These are phyloP conservation scores for Penicillium tannophilum DNA, from an alignment of 495 filamentous ascomycete genomes.

Conservation along the genomic window DNA sequence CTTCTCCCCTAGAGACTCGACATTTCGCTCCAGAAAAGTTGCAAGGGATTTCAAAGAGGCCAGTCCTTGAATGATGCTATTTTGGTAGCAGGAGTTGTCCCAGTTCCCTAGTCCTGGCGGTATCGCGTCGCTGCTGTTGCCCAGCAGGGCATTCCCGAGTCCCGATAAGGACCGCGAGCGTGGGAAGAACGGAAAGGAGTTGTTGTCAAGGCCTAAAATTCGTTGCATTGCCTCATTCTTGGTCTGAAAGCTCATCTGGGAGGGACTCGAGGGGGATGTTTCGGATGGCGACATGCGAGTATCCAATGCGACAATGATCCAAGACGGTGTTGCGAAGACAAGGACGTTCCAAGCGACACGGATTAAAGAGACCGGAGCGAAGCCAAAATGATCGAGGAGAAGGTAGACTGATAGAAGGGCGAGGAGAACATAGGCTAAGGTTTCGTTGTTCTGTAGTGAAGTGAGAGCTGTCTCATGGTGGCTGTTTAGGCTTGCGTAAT, in stretches of 20 bases:
- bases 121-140: slow-evolving; percentile 35
- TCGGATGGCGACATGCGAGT: slow-evolving; percentile 33
- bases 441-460: slow-evolving; percentile 31
- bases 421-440: slow-evolving; percentile 28
- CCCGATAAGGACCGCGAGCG: slow-evolving; percentile 45
- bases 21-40: slow-evolving; percentile 49
- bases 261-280: slow-evolving; percentile 19
- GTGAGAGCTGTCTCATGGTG: slow-evolving; percentile 39
- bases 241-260: slow-evolving; percentile 29
- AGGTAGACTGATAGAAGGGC: slow-evolving; percentile 28
- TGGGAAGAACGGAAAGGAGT: slow-evolving; percentile 53
- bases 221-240: slow-evolving; percentile 72
- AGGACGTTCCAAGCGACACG: slow-evolving; percentile 60
- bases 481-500: slow-evolving; percentile 27
- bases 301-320: slow-evolving; percentile 62
- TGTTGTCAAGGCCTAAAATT: slow-evolving; percentile 64
- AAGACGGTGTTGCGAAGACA: slow-evolving; percentile 61
- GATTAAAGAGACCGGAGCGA: slow-evolving; percentile 30
- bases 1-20: slow-evolving; percentile 43
- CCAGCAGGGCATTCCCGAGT: slow-evolving; percentile 43
- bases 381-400: slow-evolving; percentile 34
- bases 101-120: slow-evolving; percentile 86
- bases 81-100: slow-evolving; percentile 97
- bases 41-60: slow-evolving; percentile 71
- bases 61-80: slow-evolving; percentile 88